phyloP scores from a whole-genome alignment of 225 moss, liverwort and hornwort species.

The Rhytidiadelphus loreus region DNA sequence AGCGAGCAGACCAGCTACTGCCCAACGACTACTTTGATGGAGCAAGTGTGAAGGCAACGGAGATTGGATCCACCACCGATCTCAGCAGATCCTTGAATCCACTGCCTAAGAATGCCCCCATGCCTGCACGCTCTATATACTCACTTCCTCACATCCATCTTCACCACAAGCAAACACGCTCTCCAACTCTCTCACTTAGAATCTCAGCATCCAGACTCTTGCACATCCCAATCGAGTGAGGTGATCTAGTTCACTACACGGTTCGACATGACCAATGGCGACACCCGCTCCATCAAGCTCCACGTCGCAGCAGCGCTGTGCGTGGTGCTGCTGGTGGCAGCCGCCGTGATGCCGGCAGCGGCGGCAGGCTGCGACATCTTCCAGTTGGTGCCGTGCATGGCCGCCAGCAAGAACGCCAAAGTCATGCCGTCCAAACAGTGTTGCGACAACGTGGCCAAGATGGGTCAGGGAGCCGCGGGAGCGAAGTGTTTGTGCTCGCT shows the following conservation, averaged over 20 bases:
- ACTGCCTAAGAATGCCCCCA: background rate
- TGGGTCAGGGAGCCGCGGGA: constrained; percentile 10
- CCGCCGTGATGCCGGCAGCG: background rate
- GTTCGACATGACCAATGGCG: background rate
- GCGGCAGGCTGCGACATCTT: constrained; percentile 14
- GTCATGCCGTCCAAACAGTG: constrained; percentile 15
- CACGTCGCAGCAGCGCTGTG: background rate
- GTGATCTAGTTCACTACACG: background rate
- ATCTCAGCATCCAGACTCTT: too few relatives aligned
- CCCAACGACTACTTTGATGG: too few relatives aligned
- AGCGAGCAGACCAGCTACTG: too few relatives aligned
- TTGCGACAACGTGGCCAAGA: constrained; percentile 9
- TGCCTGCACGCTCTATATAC: too few relatives aligned
- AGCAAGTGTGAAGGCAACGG: too few relatives aligned
- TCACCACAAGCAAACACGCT: too few relatives aligned
- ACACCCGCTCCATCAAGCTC: background rate
- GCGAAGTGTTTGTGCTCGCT: constrained; percentile 24
- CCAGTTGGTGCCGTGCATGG: constrained; percentile 19
- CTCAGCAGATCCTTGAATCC: too few relatives aligned
- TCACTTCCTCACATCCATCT: too few relatives aligned
- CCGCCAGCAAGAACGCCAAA: constrained; percentile 23
- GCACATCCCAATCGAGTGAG: too few relatives aligned
- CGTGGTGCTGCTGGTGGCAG: background rate
- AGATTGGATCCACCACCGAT: too few relatives aligned
- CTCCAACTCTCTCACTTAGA: too few relatives aligned